A percentile compares a stretch with the other conserved stretches of the same genome.
phyloP scores from a whole-genome alignment of 228 moss, liverwort and hornwort genomes.

The Sphagnum fallax region DNA sequence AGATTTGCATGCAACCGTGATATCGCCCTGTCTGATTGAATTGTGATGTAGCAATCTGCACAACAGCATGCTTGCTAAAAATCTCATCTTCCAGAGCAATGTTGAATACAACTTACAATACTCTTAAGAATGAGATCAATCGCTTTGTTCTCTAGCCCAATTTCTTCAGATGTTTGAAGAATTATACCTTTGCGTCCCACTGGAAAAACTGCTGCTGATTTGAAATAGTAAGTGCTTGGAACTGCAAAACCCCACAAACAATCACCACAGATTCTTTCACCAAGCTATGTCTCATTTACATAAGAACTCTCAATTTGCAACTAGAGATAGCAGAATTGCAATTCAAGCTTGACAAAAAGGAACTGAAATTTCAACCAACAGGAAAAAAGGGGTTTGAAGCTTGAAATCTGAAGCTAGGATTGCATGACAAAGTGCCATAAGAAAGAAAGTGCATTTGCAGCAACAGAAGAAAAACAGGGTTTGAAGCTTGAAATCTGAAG shows the following conservation, averaged over 20 bases:
- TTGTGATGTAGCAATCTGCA: conserved; percentile 64
- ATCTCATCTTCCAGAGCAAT: not conserved
- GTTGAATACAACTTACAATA: not conserved
- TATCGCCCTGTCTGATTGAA: conserved; percentile 68
- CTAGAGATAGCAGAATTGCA: not conserved
- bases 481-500: not conserved
- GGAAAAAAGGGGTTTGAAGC: not conserved
- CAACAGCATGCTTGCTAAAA: not conserved
- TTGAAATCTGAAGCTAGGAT: not conserved
- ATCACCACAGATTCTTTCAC: not conserved
- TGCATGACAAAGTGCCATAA: not conserved
- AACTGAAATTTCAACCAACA: not conserved
- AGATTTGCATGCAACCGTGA: conserved; percentile 75
- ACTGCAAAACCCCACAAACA: conserved; percentile 17
- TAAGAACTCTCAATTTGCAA: not conserved
- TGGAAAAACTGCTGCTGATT: conserved; percentile 54
- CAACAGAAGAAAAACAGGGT: not conserved
- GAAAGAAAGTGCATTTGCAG: not conserved
- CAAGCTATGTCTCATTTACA: not conserved
- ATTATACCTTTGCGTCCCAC: conserved; percentile 79
- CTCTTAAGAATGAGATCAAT: not conserved
- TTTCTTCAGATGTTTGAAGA: not conserved
- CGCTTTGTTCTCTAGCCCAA: too few species aligned
- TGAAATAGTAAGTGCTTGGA: conserved; percentile 60
- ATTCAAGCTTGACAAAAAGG: not conserved